Conservation (phyloP, 441 rosid species). For the Brassica hybrid region DNA sequence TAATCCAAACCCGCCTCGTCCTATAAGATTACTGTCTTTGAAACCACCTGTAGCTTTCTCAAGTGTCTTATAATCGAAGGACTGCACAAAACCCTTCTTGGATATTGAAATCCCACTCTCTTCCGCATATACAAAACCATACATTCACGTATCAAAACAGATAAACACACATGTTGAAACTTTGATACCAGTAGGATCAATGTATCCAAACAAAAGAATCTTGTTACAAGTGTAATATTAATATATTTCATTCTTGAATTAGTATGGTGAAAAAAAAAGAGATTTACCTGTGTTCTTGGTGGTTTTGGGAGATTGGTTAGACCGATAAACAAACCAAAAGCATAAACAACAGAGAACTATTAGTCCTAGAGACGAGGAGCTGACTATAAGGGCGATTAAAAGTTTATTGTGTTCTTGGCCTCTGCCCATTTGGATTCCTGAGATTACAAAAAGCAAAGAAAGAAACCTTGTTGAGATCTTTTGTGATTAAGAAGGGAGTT, state of each 20-base stretch:
- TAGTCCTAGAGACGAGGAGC: slow-evolving; percentile 58
- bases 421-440: slow-evolving; percentile 59
- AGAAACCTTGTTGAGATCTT: not conserved
- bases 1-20: slow-evolving; percentile 82
- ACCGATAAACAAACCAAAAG: slow-evolving; percentile 54
- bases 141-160: not conserved
- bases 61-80: slow-evolving; percentile 64
- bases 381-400: slow-evolving; percentile 53
- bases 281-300: slow-evolving; percentile 37
- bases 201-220: not conserved
- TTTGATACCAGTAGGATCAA: not conserved
- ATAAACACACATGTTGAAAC: slow-evolving; percentile 6
- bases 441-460: slow-evolving; percentile 24
- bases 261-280: not conserved
- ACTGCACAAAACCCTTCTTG: slow-evolving; percentile 56
- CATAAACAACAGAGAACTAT: slow-evolving; percentile 50
- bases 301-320: slow-evolving; percentile 48
- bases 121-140: slow-evolving; percentile 10
- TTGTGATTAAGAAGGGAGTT: not conserved
- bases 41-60: slow-evolving; percentile 77
- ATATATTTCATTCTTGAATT: not conserved
- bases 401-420: slow-evolving; percentile 60
- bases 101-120: slow-evolving; percentile 58
- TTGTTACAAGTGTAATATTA: not conserved
- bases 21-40: slow-evolving; percentile 65